phyloP scores from a whole-genome alignment of 441 rosid genomes.

The Croton setiger region DNA sequence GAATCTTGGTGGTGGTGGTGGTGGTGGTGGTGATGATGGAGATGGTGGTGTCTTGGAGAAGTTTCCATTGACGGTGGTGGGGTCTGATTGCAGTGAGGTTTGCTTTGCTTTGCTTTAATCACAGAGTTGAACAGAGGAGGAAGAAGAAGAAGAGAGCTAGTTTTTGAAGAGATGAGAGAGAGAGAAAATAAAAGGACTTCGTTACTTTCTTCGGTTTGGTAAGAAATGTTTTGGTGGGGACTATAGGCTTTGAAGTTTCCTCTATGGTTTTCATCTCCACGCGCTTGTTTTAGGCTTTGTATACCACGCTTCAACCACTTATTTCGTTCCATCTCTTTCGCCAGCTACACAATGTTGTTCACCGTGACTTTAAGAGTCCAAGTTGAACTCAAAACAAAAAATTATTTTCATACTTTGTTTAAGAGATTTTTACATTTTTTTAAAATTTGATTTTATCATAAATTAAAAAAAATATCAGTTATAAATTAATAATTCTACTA shows the following conservation, averaged over 20 bases:
- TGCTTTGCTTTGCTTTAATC: not conserved
- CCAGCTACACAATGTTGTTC: no score
- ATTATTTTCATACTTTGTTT: no score
- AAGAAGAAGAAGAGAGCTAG: not conserved
- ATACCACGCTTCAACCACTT: slow-evolving; percentile 4
- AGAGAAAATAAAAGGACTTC: slow-evolving; percentile 2
- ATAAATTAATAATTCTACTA: no score
- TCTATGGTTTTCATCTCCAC: not conserved
- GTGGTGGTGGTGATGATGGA: no score
- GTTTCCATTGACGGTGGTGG: slow-evolving; percentile 62
- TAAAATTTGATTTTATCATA: no score
- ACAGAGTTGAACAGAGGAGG: not conserved
- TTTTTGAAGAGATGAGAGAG: slow-evolving; percentile 6
- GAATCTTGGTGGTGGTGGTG: no score
- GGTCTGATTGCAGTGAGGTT: not conserved
- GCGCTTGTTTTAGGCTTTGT: not conserved
- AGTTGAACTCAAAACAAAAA: no score
- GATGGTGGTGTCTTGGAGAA: slow-evolving; percentile 36
- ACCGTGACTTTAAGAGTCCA: no score
- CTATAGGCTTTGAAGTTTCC: slow-evolving; percentile 20
- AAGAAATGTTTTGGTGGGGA: slow-evolving; percentile 62
- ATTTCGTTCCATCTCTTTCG: no score
- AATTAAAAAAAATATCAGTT: no score
- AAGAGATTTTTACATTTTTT: no score
- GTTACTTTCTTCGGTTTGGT: slow-evolving; percentile 48